phyloP scores from a whole-genome alignment of 2,329 filamentous ascomycete species.

The Penicillium sp. region DNA sequence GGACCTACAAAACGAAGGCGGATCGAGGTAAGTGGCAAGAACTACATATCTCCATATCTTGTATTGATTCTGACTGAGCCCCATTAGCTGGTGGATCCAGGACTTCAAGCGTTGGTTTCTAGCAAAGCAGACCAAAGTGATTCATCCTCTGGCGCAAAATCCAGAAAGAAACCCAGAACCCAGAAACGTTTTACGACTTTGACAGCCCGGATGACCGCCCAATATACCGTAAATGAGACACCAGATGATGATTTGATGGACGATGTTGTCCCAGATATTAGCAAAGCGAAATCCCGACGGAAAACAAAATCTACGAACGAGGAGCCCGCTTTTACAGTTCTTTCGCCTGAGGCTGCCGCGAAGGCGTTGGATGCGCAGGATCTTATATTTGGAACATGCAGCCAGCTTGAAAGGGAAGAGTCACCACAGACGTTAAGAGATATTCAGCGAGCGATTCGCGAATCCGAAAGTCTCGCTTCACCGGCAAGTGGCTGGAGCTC shows the following conservation, averaged over 20 bases:
- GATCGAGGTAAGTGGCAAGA: constrained; percentile 33
- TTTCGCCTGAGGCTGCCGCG: constrained; percentile 69
- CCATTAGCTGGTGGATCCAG: constrained; percentile 27
- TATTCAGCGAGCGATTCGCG: constrained; percentile 31
- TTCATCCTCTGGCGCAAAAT: constrained; percentile 8
- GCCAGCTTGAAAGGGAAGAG: constrained; percentile 73
- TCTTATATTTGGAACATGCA: constrained; percentile 83
- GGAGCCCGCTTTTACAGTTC: constrained; percentile 55
- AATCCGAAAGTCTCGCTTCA: constrained; percentile 27
- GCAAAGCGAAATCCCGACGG: constrained; percentile 20
- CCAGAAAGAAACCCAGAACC: constrained; percentile 44
- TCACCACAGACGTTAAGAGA: constrained; percentile 59
- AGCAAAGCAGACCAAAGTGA: constrained; percentile 12
- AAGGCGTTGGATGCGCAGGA: constrained; percentile 68
- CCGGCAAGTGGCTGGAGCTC: background rate
- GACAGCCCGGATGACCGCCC: constrained; percentile 73
- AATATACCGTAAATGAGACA: constrained; percentile 54
- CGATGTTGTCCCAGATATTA: constrained; percentile 7
- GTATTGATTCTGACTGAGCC: background rate
- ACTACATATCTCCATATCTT: background rate
- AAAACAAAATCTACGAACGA: constrained; percentile 26
- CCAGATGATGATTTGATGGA: constrained; percentile 13
- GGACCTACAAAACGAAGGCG: constrained; percentile 39
- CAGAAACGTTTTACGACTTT: constrained; percentile 73
- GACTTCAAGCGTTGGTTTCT: constrained; percentile 12